Evolutionary conservation across 225 moss, liverwort and hornwort genomes (phyloP).

Genomic region (Physcomitrium patens): DNA sequence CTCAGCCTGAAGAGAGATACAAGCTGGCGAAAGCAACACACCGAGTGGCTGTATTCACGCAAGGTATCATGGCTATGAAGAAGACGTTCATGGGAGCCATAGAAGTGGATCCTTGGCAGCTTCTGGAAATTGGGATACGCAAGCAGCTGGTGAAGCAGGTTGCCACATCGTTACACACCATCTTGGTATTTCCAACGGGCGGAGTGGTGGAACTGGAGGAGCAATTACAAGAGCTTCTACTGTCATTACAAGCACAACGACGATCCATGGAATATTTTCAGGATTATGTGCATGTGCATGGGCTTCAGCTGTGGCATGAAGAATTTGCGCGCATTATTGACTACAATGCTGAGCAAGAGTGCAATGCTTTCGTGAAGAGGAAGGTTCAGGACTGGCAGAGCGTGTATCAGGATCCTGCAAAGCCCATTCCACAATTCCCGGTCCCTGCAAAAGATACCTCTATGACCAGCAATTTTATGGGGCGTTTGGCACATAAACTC

Average conservation of each 20-base stretch:
- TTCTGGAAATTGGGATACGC: conserved; percentile 91
- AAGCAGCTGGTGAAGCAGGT: conserved; percentile 97
- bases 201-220: conserved; percentile 67
- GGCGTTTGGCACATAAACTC: conserved; percentile 78
- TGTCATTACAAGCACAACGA: conserved; percentile 71
- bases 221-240: conserved; percentile 66
- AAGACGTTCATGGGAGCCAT: conserved; percentile 95
- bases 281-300: conserved; percentile 97
- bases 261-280: conserved; percentile 99
- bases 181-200: conserved; percentile 70
- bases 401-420: conserved; percentile 73
- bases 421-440: conserved; percentile 78
- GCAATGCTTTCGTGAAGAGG: conserved; percentile 81
- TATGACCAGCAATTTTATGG: conserved; percentile 86
- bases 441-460: conserved; percentile 72
- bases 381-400: conserved; percentile 93
- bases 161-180: conserved; percentile 71
- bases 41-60: conserved; percentile 94
- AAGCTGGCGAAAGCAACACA: conserved; percentile 94
- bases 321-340: conserved; percentile 93
- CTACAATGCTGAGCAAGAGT: conserved; percentile 92
- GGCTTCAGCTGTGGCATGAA: conserved; percentile 93
- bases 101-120: conserved; percentile 96
- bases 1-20: conserved; percentile 91
- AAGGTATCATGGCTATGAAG: conserved; percentile 99